Conservation (phyloP, 768 basidiomycete species). For the Pilatotrama ljubarskyi region DNA sequence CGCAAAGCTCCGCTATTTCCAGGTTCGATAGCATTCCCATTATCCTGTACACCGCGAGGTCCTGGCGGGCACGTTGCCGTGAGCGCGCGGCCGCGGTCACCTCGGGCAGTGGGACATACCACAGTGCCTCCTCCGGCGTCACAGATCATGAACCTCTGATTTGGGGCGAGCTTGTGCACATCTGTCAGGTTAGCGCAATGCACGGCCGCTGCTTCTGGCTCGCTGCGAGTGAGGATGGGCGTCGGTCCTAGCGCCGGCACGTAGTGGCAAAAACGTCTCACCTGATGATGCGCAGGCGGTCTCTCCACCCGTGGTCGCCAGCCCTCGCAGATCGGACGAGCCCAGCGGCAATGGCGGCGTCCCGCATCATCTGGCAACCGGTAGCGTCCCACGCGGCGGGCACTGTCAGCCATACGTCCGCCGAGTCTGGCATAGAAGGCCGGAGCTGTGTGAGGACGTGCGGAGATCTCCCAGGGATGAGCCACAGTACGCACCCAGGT, state of each 20-base stretch:
- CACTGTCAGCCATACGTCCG: conserved; percentile 84
- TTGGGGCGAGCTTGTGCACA: conserved; percentile 74
- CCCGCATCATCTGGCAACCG: conserved; percentile 84
- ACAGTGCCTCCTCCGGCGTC: conserved; percentile 86
- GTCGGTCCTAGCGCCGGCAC: conserved; percentile 2
- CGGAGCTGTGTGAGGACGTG: conserved; percentile 1
- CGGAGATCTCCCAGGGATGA: neutral
- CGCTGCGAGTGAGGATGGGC: conserved; percentile 37
- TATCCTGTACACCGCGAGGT: conserved; percentile 56
- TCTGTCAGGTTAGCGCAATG: conserved; percentile 84
- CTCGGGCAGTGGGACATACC: conserved; percentile 34
- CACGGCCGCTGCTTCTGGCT: conserved; percentile 86
- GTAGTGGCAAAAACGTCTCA: conserved; percentile 28
- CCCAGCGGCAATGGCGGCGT: conserved; percentile 78
- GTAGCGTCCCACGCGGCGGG: conserved; percentile 91
- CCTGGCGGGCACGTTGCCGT: conserved; percentile 27
- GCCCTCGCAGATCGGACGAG: conserved; percentile 72
- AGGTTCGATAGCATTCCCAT: conserved; percentile 77
- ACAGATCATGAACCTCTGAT: conserved; percentile 89
- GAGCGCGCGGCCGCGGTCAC: neutral
- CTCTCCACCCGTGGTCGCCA: conserved; percentile 74
- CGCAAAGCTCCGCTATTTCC: conserved; percentile 92
- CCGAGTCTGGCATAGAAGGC: conserved; percentile 53
- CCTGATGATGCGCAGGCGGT: conserved; percentile 82
- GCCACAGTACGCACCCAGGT: conserved; percentile 59